phyloP scores from a whole-genome alignment of 306 rosid genomes.

The Begonia loranthoides region DNA sequence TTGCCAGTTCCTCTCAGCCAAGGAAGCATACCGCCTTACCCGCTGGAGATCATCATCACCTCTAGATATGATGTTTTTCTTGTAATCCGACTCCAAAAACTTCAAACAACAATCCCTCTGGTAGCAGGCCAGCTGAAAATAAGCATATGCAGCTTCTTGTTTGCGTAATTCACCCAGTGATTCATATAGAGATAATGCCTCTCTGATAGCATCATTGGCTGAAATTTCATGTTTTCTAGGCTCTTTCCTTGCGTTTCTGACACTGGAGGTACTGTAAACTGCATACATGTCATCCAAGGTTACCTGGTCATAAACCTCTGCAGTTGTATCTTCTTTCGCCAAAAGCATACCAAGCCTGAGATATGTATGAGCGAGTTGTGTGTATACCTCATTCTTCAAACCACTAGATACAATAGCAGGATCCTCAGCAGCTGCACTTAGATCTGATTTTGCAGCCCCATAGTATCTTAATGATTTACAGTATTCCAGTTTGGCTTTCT shows the following conservation, averaged over 20 bases:
- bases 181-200: conserved; percentile 73
- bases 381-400: conserved; percentile 66
- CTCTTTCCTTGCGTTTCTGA: conserved; percentile 36
- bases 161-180: conserved; percentile 75
- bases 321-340: conserved; percentile 70
- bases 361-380: conserved; percentile 84
- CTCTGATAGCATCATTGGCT: conserved; percentile 89
- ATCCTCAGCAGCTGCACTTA: conserved; percentile 34
- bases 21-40: conserved; percentile 76
- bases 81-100: conserved; percentile 51
- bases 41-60: conserved; percentile 54
- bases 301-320: conserved; percentile 58
- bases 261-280: conserved; percentile 19
- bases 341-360: conserved; percentile 91
- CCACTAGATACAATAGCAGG: conserved; percentile 24
- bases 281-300: conserved; percentile 25
- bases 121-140: conserved; percentile 78
- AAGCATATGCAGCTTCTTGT: conserved; percentile 91
- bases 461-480: conserved; percentile 75
- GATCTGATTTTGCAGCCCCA: conserved; percentile 75
- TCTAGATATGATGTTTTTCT: conserved; percentile 35
- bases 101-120: conserved; percentile 80
- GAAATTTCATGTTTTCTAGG: conserved; percentile 69
- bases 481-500: conserved; percentile 72
- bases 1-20: conserved; percentile 94